Evolutionary conservation across 2,329 filamentous ascomycete species (phyloP).

Genomic region (Fusarium chuoi): DNA sequence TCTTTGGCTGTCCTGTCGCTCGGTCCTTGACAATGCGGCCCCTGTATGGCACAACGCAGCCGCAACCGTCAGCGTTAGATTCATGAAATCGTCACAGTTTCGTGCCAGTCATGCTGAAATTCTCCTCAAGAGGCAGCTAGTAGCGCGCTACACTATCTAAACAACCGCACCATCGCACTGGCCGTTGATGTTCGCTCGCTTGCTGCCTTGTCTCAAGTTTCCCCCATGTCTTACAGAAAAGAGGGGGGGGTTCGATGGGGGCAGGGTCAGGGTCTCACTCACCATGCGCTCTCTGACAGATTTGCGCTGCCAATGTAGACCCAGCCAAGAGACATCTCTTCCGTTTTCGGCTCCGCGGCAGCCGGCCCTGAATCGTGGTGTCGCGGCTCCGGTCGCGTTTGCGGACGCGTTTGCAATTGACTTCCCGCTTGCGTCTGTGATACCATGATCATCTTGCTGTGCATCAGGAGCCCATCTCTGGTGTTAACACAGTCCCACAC

Average conservation of each 20-base stretch:
- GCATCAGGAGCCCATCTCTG: slow-evolving; percentile 79
- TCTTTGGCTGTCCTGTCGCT: slow-evolving; percentile 72
- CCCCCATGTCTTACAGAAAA: slow-evolving; percentile 38
- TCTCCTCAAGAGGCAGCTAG: slow-evolving; percentile 30
- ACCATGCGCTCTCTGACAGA: slow-evolving; percentile 93
- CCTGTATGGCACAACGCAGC: slow-evolving; percentile 58
- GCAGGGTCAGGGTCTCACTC: slow-evolving; percentile 43
- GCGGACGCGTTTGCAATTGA: slow-evolving; percentile 22
- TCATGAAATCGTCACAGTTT: slow-evolving; percentile 36
- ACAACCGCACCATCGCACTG: slow-evolving; percentile 32
- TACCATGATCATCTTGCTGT: slow-evolving; percentile 80
- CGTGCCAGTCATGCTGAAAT: slow-evolving; percentile 28
- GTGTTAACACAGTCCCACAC: slow-evolving; percentile 81
- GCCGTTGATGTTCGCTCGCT: slow-evolving; percentile 36
- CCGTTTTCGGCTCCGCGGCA: slow-evolving; percentile 34
- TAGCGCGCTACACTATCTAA: slow-evolving; percentile 17
- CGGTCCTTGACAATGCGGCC: slow-evolving; percentile 80
- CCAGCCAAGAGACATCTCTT: slow-evolving; percentile 64
- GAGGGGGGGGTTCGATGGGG: slow-evolving; percentile 13
- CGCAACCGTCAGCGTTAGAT: slow-evolving; percentile 40
- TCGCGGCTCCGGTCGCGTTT: slow-evolving; percentile 25
- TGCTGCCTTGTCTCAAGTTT: slow-evolving; percentile 36
- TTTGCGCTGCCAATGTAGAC: slow-evolving; percentile 92
- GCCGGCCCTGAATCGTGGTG: slow-evolving; percentile 15
- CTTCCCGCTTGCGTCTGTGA: slow-evolving; percentile 25